These are phyloP conservation scores for Rhododendron mucronatum DNA, from an alignment of 148 eudicot species.

Conservation along the genomic window DNA sequence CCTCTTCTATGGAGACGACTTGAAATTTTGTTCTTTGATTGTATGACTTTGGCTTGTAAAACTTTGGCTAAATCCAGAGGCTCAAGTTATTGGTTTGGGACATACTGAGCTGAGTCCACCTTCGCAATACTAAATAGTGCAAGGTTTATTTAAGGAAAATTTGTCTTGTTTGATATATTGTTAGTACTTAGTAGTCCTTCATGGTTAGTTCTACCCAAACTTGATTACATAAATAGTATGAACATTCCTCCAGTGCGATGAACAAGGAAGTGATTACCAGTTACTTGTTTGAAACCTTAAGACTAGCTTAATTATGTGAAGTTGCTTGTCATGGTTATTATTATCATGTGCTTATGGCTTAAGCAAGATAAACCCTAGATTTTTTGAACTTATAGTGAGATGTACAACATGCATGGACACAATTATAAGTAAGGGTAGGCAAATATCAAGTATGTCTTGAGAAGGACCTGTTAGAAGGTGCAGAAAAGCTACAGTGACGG, in stretches of 20 bases:
- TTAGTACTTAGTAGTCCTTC: neutral
- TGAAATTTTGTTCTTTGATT: neutral
- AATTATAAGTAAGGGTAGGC: neutral
- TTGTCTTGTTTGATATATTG: neutral
- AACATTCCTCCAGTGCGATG: neutral
- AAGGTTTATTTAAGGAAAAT: neutral
- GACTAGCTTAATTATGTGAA: neutral
- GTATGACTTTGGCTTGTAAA: neutral
- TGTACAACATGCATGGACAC: neutral
- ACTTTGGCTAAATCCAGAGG: neutral
- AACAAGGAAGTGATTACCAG: neutral
- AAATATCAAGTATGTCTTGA: neutral
- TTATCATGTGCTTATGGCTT: neutral
- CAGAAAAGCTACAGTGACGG: neutral
- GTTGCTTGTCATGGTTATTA: neutral
- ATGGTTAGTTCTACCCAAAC: neutral
- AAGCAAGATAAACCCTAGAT: neutral
- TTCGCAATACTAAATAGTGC: neutral
- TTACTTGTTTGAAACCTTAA: neutral
- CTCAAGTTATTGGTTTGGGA: neutral
- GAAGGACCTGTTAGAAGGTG: neutral
- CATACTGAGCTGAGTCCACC: neutral
- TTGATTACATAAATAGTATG: neutral
- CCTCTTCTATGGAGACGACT: neutral
- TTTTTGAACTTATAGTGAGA: neutral